Percentiles rank a stretch among this genome's conserved stretches.
phyloP scores from a whole-genome alignment of 2,329 filamentous ascomycete genomes.

The Sporothrix sp. region DNA sequence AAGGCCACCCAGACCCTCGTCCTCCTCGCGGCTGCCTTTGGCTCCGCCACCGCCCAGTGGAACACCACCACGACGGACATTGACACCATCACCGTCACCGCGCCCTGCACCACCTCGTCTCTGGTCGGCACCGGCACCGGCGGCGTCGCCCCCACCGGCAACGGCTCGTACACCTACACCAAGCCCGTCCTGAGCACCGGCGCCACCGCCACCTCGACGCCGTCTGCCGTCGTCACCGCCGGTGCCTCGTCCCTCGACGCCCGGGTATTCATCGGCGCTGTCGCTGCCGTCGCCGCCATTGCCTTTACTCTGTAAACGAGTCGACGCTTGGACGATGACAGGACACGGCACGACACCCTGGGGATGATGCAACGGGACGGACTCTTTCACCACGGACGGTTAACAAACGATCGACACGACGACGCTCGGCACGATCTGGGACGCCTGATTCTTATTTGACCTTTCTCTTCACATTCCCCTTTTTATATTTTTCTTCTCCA shows the following conservation, averaged over 20 bases:
- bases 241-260: slow-evolving; percentile 12
- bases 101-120: slow-evolving; percentile 3
- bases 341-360: too few relatives aligned
- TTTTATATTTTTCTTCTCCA: not conserved
- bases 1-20: slow-evolving; percentile 12
- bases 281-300: slow-evolving; percentile 16
- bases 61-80: not conserved
- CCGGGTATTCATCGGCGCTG: slow-evolving; percentile 14
- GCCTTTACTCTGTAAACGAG: slow-evolving; percentile 16
- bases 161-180: slow-evolving; percentile 9
- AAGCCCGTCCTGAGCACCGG: not conserved
- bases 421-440: too few relatives aligned
- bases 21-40: slow-evolving; percentile 11
- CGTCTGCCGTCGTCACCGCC: slow-evolving; percentile 7
- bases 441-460: too few relatives aligned
- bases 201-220: not conserved
- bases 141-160: not conserved
- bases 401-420: not conserved
- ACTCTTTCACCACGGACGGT: not conserved
- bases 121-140: slow-evolving; percentile 6
- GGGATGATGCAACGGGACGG: not conserved
- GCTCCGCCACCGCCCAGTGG: slow-evolving; percentile 5
- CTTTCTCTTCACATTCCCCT: not conserved
- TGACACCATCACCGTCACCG: slow-evolving; percentile 4
- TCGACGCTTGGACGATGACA: too few relatives aligned